Evolutionary conservation across 768 basidiomycete species (phyloP), one percentile per base, ranked within the genome.

Genomic region (Pleurotus sapidus): DNA sequence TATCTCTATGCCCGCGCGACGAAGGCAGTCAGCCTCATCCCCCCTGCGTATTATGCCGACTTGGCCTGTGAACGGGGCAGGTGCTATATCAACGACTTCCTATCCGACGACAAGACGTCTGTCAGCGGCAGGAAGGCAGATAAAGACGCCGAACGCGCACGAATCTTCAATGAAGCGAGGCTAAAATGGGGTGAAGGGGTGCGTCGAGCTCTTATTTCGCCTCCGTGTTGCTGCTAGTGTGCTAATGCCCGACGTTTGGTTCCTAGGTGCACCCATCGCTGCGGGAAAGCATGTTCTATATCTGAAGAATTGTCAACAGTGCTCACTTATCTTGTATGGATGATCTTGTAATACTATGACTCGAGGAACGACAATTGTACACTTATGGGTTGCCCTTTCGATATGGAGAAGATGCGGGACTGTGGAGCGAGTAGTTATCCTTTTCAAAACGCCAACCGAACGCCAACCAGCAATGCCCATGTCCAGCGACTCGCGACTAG

Each of bases 1-100:
- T 93, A 92, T 64, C 74, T 90, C 12, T 95, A 90, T 62, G 91
- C 88, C 0, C 82, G 92, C 3, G 91, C 91, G 0, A 95, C 91
- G 3, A 88, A 89, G 63, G 87, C 91, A 0, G 93, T 95, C 27
- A 91, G 88, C 65, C 74, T 93, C 20, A 78, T 92, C 9, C 90
- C 91, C 0, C 80, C 90, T 0, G 90, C 90, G 0, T 91, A 91
- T 65, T 91, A 91, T 62, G 87, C 89, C 5, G 90, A 93, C 70
- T 70, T 93, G 50, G 91, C 89, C 1, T 92, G 90, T 67, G 91
- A 93, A 70, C 76, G 91, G 8, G 91, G 87, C 0, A 72, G 91
- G 38, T 87, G 78, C 65, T 93, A 91, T 64, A 61, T 93, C 40
- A 89, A 91, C 59, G 84, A 87, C 0, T 85, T 91, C 50, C 68